Evolutionary conservation across 2,329 filamentous ascomycete species (phyloP).

Genomic region (Chaetomium strumarium): DNA sequence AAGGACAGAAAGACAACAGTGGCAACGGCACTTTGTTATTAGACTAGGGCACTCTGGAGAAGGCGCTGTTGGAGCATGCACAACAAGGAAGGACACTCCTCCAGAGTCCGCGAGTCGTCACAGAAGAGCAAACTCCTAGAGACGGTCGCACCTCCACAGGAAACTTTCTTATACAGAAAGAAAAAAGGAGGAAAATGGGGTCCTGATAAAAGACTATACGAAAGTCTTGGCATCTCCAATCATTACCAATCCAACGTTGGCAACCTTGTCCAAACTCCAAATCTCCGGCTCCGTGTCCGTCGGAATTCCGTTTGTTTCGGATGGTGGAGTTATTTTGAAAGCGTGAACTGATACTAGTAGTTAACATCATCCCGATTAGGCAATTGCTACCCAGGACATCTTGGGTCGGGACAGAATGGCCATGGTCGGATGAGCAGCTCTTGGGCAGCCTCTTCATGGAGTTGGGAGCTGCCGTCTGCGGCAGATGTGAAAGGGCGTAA

Average conservation of each 20-base stretch:
- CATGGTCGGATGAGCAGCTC: neutral
- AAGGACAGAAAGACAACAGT: neutral
- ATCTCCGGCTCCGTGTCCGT: slow-evolving; percentile 11
- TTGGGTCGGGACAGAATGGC: slow-evolving; percentile 3
- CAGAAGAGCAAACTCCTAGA: neutral
- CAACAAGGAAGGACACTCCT: slow-evolving; percentile 7
- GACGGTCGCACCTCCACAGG: neutral
- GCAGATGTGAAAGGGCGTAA: neutral
- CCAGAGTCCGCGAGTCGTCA: slow-evolving; percentile 1
- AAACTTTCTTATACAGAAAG: neutral
- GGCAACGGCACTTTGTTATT: too few relatives aligned
- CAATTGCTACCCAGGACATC: slow-evolving; percentile 10
- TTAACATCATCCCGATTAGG: neutral
- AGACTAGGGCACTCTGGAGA: neutral
- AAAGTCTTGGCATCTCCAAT: slow-evolving; percentile 10
- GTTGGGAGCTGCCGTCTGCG: too few relatives aligned
- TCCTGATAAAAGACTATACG: neutral
- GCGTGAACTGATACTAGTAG: too few relatives aligned
- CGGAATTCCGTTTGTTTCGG: neutral
- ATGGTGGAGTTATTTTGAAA: too few relatives aligned
- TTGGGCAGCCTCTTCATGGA: too few relatives aligned
- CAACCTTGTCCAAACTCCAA: neutral
- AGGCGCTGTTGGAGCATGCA: neutral
- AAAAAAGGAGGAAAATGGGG: neutral
- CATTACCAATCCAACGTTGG: slow-evolving; percentile 9